Conservation (phyloP, 176 grass and related monocot species). For the Carex kokanica region DNA sequence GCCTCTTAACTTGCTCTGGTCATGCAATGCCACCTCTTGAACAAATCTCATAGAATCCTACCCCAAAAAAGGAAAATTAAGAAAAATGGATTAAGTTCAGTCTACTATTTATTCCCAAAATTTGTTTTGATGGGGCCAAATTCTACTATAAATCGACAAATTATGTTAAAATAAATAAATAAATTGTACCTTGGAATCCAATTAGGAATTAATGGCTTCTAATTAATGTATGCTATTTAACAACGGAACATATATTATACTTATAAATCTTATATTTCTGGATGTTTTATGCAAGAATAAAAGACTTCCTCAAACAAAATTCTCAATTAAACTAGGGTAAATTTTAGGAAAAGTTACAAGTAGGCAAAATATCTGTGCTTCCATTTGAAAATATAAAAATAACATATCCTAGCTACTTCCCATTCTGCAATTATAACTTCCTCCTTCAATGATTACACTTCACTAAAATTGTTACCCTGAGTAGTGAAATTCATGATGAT, state of each 20-base stretch:
- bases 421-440: not conserved
- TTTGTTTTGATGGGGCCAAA: not conserved
- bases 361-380: not conserved
- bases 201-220: not conserved
- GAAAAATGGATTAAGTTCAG: not conserved
- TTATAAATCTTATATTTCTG: not conserved
- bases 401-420: not conserved
- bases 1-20: conserved; percentile 34
- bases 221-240: not conserved
- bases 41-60: conserved; percentile 49
- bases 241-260: not conserved
- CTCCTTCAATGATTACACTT: conserved; percentile 7
- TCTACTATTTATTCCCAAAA: not conserved
- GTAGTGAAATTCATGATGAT: conserved; percentile 9
- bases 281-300: not conserved
- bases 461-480: conserved; percentile 3
- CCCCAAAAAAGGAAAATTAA: not conserved
- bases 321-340: not conserved
- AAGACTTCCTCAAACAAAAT: not conserved
- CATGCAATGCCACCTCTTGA: conserved; percentile 35
- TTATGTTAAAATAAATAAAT: not conserved
- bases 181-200: not conserved
- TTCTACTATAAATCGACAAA: not conserved
- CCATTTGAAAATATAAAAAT: not conserved
- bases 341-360: not conserved